Conservation (phyloP, 2,329 filamentous ascomycete genomes). For the Ascocoryne sarcoides region DNA sequence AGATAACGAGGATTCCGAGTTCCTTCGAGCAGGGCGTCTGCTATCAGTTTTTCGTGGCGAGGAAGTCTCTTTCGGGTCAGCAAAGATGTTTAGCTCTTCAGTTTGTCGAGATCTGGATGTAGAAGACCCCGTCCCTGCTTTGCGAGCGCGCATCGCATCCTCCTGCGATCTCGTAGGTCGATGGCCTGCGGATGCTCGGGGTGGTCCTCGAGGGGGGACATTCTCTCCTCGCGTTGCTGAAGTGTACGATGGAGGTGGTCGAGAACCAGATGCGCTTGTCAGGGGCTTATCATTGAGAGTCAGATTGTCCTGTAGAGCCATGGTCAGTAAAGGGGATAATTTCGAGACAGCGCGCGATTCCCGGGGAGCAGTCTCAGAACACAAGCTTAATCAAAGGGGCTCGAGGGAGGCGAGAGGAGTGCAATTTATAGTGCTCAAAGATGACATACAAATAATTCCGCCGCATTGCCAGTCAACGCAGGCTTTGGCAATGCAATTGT, state of each 20-base stretch:
- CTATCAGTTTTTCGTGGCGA: constrained; percentile 30
- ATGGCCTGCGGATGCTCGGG: constrained; percentile 33
- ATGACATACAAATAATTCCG: constrained; percentile 68
- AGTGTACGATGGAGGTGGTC: constrained; percentile 26
- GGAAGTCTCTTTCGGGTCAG: constrained; percentile 26
- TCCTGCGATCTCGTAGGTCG: constrained; percentile 59
- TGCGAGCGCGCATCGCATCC: constrained; percentile 48
- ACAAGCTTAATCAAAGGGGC: background rate
- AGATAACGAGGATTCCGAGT: constrained; percentile 67
- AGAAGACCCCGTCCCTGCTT: constrained; percentile 30
- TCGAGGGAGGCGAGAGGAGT: background rate
- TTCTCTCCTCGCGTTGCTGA: constrained; percentile 38
- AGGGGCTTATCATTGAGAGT: constrained; percentile 52
- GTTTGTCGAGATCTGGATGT: constrained; percentile 16
- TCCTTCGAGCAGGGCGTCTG: constrained; percentile 54
- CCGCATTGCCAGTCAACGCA: constrained; percentile 42
- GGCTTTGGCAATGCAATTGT: constrained; percentile 32
- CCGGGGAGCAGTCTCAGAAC: background rate
- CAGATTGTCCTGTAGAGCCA: constrained; percentile 50
- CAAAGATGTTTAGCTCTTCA: constrained; percentile 28
- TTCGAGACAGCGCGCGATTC: background rate
- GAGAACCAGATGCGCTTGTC: constrained; percentile 28
- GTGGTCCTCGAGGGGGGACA: constrained; percentile 32
- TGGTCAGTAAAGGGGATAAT: constrained; percentile 26
- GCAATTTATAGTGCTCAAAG: background rate